phyloP scores from a whole-genome alignment of 2,329 filamentous ascomycete species.

The Monilinia fructigena region DNA sequence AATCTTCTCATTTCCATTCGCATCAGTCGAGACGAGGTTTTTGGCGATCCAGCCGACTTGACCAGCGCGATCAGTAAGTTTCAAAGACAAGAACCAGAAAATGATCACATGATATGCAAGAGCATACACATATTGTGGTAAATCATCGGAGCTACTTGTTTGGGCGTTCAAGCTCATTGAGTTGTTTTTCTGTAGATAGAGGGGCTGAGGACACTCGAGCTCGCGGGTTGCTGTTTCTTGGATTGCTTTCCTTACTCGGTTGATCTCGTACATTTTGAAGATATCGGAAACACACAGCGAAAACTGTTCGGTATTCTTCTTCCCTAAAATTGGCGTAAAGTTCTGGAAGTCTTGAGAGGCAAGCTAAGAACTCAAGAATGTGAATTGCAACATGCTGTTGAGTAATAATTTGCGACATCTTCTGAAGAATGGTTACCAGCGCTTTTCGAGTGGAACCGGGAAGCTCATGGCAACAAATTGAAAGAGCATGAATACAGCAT shows the following conservation, averaged over 20 bases:
- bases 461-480: constrained; percentile 92
- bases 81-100: constrained; percentile 93
- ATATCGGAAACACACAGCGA: constrained; percentile 93
- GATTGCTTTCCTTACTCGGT: constrained; percentile 42
- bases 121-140: constrained; percentile 91
- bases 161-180: constrained; percentile 44
- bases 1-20: constrained; percentile 68
- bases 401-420: constrained; percentile 95
- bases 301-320: constrained; percentile 90
- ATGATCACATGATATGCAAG: constrained; percentile 93
- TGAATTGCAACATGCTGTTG: constrained; percentile 89
- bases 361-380: constrained; percentile 91
- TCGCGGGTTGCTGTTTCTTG: constrained; percentile 42
- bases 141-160: constrained; percentile 61
- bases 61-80: constrained; percentile 76
- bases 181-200: constrained; percentile 41
- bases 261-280: constrained; percentile 80
- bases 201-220: constrained; percentile 32
- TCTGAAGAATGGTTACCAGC: constrained; percentile 81
- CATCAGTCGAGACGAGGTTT: constrained; percentile 75
- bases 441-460: constrained; percentile 83
- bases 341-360: constrained; percentile 78
- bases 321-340: constrained; percentile 86
- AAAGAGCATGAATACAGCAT: constrained; percentile 90
- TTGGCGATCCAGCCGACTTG: constrained; percentile 90